Evolutionary conservation across 345 rosid species (phyloP).

Genomic region (Dovyalis caffra): DNA sequence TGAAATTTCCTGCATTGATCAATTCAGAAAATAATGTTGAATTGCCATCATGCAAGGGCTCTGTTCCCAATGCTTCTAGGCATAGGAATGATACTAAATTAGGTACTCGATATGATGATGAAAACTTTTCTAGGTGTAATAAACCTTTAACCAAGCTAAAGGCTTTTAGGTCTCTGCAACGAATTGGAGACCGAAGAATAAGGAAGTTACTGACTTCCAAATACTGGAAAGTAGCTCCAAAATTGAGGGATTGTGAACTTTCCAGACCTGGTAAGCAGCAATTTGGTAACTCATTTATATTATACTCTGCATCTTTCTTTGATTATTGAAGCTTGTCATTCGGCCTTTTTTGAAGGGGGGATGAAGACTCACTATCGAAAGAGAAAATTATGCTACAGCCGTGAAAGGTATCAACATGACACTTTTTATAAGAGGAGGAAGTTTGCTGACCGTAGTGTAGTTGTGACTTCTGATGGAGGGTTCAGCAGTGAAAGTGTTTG

Average conservation of each 20-base stretch:
- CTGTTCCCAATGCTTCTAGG: slow-evolving; percentile 39
- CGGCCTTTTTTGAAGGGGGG: slow-evolving; percentile 46
- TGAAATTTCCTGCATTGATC: slow-evolving; percentile 33
- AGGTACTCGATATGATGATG: slow-evolving; percentile 73
- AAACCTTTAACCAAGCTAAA: slow-evolving; percentile 48
- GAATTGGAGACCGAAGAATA: slow-evolving; percentile 52
- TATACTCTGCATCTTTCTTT: background rate
- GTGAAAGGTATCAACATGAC: slow-evolving; percentile 46
- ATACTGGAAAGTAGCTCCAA: slow-evolving; percentile 66
- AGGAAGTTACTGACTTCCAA: slow-evolving; percentile 61
- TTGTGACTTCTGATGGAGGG: slow-evolving; percentile 65
- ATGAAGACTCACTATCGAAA: slow-evolving; percentile 52
- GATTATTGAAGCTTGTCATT: slow-evolving; percentile 5
- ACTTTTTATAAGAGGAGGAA: slow-evolving; percentile 63
- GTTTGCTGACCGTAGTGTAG: slow-evolving; percentile 46
- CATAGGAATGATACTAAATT: slow-evolving; percentile 49
- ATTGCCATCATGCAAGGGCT: slow-evolving; percentile 28
- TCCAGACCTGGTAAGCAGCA: slow-evolving; percentile 56
- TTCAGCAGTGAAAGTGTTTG: slow-evolving; percentile 84
- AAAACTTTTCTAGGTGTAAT: slow-evolving; percentile 56
- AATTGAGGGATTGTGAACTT: slow-evolving; percentile 52
- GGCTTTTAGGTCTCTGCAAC: slow-evolving; percentile 58
- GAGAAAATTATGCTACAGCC: slow-evolving; percentile 49
- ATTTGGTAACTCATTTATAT: slow-evolving; percentile 2
- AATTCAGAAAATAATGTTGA: slow-evolving; percentile 39